Conservation (phyloP, 345 rosid species). For the Brassica juncea region DNA sequence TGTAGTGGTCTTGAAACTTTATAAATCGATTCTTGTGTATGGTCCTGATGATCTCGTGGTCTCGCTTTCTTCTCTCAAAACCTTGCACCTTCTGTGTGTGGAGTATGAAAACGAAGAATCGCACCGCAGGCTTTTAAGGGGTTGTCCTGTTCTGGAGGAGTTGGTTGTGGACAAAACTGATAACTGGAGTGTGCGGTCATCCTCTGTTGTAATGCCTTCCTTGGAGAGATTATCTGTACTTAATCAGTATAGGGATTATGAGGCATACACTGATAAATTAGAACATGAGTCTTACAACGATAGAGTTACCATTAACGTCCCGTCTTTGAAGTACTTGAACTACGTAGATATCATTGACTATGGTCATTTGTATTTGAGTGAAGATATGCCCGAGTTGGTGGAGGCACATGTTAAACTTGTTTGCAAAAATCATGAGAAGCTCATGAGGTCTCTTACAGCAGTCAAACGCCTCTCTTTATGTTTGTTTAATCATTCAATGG, state of each 20-base stretch:
- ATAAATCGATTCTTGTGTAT: background rate
- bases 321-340: background rate
- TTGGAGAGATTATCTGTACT: background rate
- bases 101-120: background rate
- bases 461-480: constrained; percentile 19
- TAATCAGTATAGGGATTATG: background rate
- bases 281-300: background rate
- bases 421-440: background rate
- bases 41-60: background rate
- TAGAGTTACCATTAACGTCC: background rate
- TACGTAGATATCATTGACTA: background rate
- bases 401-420: constrained; percentile 10
- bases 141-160: background rate
- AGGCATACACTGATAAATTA: background rate
- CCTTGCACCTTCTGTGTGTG: background rate
- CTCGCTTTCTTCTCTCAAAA: background rate
- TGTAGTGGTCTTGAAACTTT: background rate
- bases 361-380: background rate
- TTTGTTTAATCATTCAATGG: background rate
- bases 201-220: background rate
- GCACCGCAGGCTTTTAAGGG: background rate
- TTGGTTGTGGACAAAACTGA: background rate
- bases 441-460: constrained; percentile 22
- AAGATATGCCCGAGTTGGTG: constrained; percentile 17
- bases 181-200: background rate